A percentile compares a stretch with the other conserved stretches of the same genome.
phyloP scores from a whole-genome alignment of 2,329 filamentous ascomycete species.

The Colletotrichum euphorbiae region DNA sequence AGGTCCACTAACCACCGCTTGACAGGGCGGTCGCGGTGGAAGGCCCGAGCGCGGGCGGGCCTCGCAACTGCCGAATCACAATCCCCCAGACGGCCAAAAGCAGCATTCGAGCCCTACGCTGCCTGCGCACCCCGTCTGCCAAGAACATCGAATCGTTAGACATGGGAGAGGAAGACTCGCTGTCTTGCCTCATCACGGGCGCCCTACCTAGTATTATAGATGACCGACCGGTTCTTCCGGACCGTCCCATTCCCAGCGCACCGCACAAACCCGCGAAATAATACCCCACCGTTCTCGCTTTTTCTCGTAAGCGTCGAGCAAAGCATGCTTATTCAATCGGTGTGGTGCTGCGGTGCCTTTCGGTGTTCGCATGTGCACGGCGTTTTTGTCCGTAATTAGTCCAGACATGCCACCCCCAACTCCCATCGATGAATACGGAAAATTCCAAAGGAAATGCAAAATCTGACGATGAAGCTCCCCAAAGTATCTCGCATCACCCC shows the following conservation, averaged over 20 bases:
- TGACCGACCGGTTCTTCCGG: too few relatives aligned
- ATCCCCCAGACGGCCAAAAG: slow-evolving; percentile 34
- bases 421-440: slow-evolving; percentile 15
- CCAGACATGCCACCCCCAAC: neutral
- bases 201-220: too few relatives aligned
- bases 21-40: slow-evolving; percentile 21
- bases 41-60: slow-evolving; percentile 22
- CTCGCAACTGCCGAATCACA: slow-evolving; percentile 33
- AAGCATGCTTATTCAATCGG: too few relatives aligned
- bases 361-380: neutral
- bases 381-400: neutral
- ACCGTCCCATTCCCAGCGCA: neutral
- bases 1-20: slow-evolving; percentile 2
- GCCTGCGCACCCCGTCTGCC: slow-evolving; percentile 23
- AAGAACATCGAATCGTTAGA: neutral
- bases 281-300: too few relatives aligned
- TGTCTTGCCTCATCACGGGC: neutral
- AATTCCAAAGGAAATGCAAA: slow-evolving; percentile 3
- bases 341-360: too few relatives aligned
- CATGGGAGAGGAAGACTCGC: neutral
- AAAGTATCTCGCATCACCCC: slow-evolving; percentile 32
- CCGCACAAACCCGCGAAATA: too few relatives aligned
- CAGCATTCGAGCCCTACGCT: slow-evolving; percentile 23
- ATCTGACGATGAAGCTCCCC: slow-evolving; percentile 2
- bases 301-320: too few relatives aligned